These are phyloP conservation scores for Colletotrichum tabaci DNA, from an alignment of 2,329 filamentous ascomycete genomes.

Conservation along the genomic window DNA sequence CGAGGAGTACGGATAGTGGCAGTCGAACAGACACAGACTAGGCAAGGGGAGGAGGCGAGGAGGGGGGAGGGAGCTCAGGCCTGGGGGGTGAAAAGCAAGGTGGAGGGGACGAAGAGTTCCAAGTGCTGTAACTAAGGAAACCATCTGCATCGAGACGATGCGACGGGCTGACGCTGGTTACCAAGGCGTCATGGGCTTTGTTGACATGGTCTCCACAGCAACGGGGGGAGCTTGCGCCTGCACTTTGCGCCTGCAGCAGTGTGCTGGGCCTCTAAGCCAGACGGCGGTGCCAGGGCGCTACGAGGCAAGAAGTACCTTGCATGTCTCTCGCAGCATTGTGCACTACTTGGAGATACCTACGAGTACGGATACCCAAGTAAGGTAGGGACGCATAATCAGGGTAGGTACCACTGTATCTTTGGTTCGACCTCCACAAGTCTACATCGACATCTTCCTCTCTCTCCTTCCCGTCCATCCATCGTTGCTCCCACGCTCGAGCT, in stretches of 20 bases:
- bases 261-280: background rate
- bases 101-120: constrained; percentile 31
- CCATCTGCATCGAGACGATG: constrained; percentile 35
- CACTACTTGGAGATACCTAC: no score
- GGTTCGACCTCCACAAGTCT: no score
- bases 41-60: constrained; percentile 2
- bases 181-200: constrained; percentile 48
- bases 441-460: no score
- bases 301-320: background rate
- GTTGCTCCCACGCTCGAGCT: background rate
- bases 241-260: constrained; percentile 5
- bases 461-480: background rate
- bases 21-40: constrained; percentile 16
- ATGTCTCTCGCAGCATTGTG: no score
- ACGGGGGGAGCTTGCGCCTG: constrained; percentile 42
- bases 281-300: background rate
- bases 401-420: no score
- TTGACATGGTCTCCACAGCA: constrained; percentile 54
- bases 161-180: constrained; percentile 44
- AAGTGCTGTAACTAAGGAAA: constrained; percentile 46
- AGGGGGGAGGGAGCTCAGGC: constrained; percentile 32
- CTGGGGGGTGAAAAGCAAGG: constrained; percentile 18
- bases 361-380: no score
- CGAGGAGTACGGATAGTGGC: constrained; percentile 7
- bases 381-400: no score